Base-by-base conservation (phyloP, 495 filamentous ascomycete genomes). In the Penicillium alfredii region DNA sequence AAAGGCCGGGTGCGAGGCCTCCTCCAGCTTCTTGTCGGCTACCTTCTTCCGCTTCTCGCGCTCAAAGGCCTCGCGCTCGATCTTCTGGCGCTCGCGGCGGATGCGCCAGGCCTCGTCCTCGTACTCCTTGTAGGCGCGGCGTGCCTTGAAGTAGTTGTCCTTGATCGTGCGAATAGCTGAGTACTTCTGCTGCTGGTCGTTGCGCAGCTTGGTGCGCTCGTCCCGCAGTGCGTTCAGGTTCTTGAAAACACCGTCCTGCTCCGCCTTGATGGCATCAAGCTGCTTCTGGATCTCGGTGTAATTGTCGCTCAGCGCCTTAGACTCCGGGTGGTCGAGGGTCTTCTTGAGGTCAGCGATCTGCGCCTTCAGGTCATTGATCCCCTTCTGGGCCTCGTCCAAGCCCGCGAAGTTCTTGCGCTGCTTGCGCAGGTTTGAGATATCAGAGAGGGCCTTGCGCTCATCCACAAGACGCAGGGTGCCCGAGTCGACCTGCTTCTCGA, bases 381-480 rank as follows among this genome's bases (percentile, higher is more conserved):
- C 71, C 71, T 87, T 87, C 62, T 96, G 84, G 13, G 72, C 66
- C 23, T 84, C 80, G 12, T 90, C 85, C 53, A 97, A 80, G 22
- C 76, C 76, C 30, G 77, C 78, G 51, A 97, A 95, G 60, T 76
- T 80, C 78, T 95, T 97, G 61, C 83, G 81, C 59, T 84, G 80
- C 72, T 88, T 94, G 56, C 84, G 79, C 44, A 96, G 67, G 58
- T 63, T 84, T 30, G 81, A 82, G 37, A 93, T 78, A 45, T 95
- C 87, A 12, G 73, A 61, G 1, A 97, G 70, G 4, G 88, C 84
- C 73, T 94, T 96, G 74, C 86, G 90, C 77, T 97, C 93, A 42
- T 97, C 92, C 3, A 96, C 93, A 37, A 99, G 61, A 52, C 86
- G 92, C 81, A 97, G 84, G 45, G 73, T 83, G 29, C 89, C 87